These are phyloP conservation scores for Nothophoma quercina DNA, from an alignment of 2,329 filamentous ascomycete species.

Conservation along the genomic window DNA sequence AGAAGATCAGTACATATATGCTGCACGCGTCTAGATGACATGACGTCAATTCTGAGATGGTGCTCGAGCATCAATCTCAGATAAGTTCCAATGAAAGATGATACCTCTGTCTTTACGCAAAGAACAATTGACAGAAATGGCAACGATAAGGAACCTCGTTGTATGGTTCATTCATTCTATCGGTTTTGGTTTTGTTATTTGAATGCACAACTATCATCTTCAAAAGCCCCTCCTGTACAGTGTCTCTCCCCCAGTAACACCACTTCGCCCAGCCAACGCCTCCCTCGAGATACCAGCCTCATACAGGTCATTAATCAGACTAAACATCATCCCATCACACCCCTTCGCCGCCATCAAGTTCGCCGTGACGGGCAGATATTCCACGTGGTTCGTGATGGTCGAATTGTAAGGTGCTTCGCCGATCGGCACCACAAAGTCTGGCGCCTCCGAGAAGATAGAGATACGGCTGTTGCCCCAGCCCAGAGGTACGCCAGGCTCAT, in stretches of 20 bases:
- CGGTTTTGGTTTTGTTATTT: no score
- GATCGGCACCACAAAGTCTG: conserved; percentile 57
- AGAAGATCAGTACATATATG: no score
- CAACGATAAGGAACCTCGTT: no score
- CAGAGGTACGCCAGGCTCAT: conserved; percentile 54
- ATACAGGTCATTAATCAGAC: conserved; percentile 61
- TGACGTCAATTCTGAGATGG: conserved; percentile 15
- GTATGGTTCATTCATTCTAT: no score
- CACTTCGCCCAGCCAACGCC: conserved; percentile 55
- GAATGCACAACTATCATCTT: background rate
- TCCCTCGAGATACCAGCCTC: conserved; percentile 57
- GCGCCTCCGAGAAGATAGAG: conserved; percentile 57
- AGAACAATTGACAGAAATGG: no score
- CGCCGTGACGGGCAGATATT: conserved; percentile 65
- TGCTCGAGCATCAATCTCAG: no score
- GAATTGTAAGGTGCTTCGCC: conserved; percentile 56
- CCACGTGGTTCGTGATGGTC: conserved; percentile 57
- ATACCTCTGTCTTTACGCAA: no score
- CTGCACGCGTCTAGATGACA: conserved; percentile 5
- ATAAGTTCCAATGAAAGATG: no score
- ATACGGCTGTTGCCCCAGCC: conserved; percentile 60
- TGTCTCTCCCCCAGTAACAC: conserved; percentile 51
- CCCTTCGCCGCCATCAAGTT: conserved; percentile 66
- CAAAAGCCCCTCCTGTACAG: conserved; percentile 41
- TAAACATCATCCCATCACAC: conserved; percentile 67